Conservation (phyloP, 2,329 filamentous ascomycete genomes). For the Penicillium sp. region DNA sequence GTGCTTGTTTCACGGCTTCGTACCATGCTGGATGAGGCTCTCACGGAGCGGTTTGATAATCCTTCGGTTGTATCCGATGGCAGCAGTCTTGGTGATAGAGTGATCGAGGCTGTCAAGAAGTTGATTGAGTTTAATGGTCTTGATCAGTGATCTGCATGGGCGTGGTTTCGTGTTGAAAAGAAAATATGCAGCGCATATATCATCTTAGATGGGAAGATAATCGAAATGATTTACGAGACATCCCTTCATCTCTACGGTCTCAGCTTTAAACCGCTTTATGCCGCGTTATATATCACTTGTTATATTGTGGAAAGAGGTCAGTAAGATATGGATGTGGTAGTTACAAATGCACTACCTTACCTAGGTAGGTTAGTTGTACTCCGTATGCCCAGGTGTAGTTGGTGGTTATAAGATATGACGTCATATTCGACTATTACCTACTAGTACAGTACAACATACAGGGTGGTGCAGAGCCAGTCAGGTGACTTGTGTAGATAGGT, state of each 20-base stretch:
- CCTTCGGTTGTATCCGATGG: conserved; percentile 58
- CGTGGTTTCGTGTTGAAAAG: background rate
- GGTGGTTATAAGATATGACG: background rate
- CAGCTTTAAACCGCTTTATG: too few species aligned
- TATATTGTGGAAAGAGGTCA: background rate
- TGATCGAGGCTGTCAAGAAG: conserved; percentile 74
- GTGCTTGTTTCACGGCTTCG: conserved; percentile 81
- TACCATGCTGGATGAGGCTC: conserved; percentile 80
- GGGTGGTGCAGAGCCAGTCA: background rate
- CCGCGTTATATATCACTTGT: background rate
- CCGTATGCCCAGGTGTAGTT: too few species aligned
- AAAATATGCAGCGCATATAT: background rate
- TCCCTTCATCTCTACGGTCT: background rate
- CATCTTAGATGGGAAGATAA: background rate
- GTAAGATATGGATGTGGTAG: background rate
- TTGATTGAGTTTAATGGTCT: conserved; percentile 88
- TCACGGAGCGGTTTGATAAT: conserved; percentile 77
- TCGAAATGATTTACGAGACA: background rate
- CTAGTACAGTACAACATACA: conserved; percentile 3
- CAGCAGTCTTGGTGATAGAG: conserved; percentile 38
- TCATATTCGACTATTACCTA: conserved; percentile 1
- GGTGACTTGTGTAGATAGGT: conserved; percentile 3
- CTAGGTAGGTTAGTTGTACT: too few species aligned
- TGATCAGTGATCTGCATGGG: conserved; percentile 52
- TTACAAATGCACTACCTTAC: too few species aligned